Evolutionary conservation across 2,329 filamentous ascomycete genomes (phyloP), one percentile per base, ranked within the genome.

Genomic region (Pseudogymnoascus sp.): DNA sequence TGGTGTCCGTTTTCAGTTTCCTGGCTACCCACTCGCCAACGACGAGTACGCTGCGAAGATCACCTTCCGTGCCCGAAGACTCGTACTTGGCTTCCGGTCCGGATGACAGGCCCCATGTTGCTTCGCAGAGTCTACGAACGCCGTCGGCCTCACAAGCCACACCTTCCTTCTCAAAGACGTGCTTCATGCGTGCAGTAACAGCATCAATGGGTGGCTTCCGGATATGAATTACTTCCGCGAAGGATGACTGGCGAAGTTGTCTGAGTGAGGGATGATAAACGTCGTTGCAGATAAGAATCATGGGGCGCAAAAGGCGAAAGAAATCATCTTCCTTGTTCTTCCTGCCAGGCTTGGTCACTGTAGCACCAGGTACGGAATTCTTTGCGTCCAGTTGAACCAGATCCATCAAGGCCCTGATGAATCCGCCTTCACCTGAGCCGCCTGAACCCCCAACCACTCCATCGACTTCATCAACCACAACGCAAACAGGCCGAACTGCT

Each of bases 231-330:
- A 97, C 86, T 72, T 99, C 94, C 0, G 93, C 94, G 58, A 94
- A 76, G 5, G 79, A 85, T 0, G 91, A 92, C 65, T 93, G 89
- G n/a, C 94, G 85, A 6, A 99, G 78, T 0, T 90, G 91, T 28
- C 91, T 84, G 39, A 99, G 80, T 18, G 92, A 90, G 3, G 93
- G 87, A 67, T 96, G 91, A 70, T 99, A 99, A 1, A 97, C 85
- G 72, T 99, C 95, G 69, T 99, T 99, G 77, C 94, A 99, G 67
- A 99, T 94, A 57, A 99, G 79, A 58, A 99, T 91, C 30, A 99
- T 78, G 0, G 94, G 94, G 50, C 94, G 82, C 75, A 96, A 83
- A 64, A 97, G 81, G 41, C 89, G 84, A 71, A 99, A 99, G 62
- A 87, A 88, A 69, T 97, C 93, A 0, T 87, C 87, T 71, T 91